phyloP scores from a whole-genome alignment of 1,139 yeast species.

The Pneumocystis sp. region DNA sequence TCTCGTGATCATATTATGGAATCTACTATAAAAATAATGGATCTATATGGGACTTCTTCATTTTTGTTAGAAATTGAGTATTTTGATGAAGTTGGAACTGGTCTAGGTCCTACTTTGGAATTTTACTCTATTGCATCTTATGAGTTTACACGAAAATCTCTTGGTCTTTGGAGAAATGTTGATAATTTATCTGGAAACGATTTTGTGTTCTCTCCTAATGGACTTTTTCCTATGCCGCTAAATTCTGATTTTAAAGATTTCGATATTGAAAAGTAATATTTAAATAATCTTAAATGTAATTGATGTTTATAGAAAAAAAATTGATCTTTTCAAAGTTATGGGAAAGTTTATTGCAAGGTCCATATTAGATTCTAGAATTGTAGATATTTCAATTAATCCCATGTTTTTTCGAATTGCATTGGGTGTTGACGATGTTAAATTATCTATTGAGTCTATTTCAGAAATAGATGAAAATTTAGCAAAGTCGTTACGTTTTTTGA shows the following conservation, averaged over 20 bases:
- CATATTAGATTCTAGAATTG: constrained; percentile 66
- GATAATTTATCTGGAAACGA: constrained; percentile 24
- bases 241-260: constrained; percentile 22
- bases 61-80: constrained; percentile 78
- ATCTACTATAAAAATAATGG: constrained; percentile 69
- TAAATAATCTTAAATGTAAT: background rate
- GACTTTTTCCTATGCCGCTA: constrained; percentile 65
- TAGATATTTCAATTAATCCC: constrained; percentile 67
- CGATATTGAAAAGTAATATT: constrained; percentile 24
- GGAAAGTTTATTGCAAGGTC: constrained; percentile 85
- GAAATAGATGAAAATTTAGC: constrained; percentile 49
- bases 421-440: constrained; percentile 15
- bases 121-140: constrained; percentile 72
- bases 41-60: constrained; percentile 62
- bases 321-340: constrained; percentile 46
- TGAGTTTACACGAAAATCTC: constrained; percentile 45
- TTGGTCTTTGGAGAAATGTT: constrained; percentile 56
- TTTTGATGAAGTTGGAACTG: constrained; percentile 88
- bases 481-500: constrained; percentile 37
- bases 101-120: constrained; percentile 89
- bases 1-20: constrained; percentile 56
- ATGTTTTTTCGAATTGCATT: constrained; percentile 36
- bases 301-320: constrained; percentile 23
- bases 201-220: constrained; percentile 34
- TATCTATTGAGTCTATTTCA: constrained; percentile 32